Conservation (phyloP, 768 basidiomycete species). For the Collybia nuda region DNA sequence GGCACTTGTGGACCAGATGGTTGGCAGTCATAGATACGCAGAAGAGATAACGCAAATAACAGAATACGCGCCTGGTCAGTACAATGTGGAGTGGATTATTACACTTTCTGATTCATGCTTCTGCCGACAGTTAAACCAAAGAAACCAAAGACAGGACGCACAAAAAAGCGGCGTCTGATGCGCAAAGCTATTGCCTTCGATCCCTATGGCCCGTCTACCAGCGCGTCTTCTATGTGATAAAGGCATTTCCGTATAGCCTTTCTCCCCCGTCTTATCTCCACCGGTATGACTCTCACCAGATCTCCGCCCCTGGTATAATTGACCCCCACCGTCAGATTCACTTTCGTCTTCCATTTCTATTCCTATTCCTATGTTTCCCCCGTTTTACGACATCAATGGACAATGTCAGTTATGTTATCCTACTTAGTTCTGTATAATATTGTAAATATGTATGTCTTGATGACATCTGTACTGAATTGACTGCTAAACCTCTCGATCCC, state of each 20-base stretch:
- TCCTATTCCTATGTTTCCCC: no score
- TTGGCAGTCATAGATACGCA: constrained; percentile 9
- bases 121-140: neutral
- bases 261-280: neutral
- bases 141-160: constrained; percentile 8
- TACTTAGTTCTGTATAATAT: no score
- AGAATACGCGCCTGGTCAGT: constrained; percentile 4
- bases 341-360: no score
- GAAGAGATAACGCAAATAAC: constrained; percentile 3
- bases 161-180: neutral
- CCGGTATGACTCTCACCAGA: neutral
- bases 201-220: constrained; percentile 15
- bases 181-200: constrained; percentile 8
- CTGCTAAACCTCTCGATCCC: no score
- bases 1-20: constrained; percentile 10
- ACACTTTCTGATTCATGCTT: neutral
- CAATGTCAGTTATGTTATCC: no score
- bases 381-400: neutral
- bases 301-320: no score
- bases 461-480: no score
- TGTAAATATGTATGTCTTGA: no score
- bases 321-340: neutral
- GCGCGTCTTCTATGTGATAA: constrained; percentile 6
- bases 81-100: neutral
- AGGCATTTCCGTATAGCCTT: neutral